These are phyloP conservation scores for Leccinum incarnatum DNA, from an alignment of 768 basidiomycete species.

Conservation along the genomic window DNA sequence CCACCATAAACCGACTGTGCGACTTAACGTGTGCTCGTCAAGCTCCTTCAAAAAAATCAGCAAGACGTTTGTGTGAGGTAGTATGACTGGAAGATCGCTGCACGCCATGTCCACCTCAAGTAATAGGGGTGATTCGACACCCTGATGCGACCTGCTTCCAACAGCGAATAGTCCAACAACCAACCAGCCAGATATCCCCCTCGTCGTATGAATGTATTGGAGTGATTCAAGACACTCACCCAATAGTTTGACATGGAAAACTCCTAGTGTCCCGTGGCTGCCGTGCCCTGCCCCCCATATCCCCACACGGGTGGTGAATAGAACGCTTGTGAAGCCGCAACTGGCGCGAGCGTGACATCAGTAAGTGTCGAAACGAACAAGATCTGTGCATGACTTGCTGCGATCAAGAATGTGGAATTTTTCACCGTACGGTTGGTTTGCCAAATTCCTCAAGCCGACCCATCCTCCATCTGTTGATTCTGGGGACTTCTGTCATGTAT, in stretches of 20 bases:
- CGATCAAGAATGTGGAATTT: conserved; percentile 24
- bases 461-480: conserved; percentile 1
- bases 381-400: conserved; percentile 21
- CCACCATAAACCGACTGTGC: conserved; percentile 25
- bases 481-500: conserved; percentile 1
- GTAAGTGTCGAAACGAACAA: conserved; percentile 25
- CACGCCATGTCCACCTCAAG: conserved; percentile 4
- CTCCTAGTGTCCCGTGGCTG: neutral
- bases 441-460: conserved; percentile 6
- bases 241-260: conserved; percentile 16
- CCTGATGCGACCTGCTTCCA: neutral
- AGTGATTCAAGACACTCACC: conserved; percentile 35
- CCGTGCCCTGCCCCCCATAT: conserved; percentile 3
- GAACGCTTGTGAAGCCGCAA: conserved; percentile 16
- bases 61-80: conserved; percentile 30
- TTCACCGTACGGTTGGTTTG: conserved; percentile 23
- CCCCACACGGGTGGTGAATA: conserved; percentile 8
- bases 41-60: conserved; percentile 16
- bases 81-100: conserved; percentile 19
- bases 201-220: conserved; percentile 19
- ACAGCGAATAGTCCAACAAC: conserved; percentile 5
- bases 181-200: conserved; percentile 19
- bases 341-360: conserved; percentile 11
- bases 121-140: conserved; percentile 3
- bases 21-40: conserved; percentile 31